Evolutionary conservation across 495 filamentous ascomycete species (phyloP).

Genomic region (Penicillium samsonianum): DNA sequence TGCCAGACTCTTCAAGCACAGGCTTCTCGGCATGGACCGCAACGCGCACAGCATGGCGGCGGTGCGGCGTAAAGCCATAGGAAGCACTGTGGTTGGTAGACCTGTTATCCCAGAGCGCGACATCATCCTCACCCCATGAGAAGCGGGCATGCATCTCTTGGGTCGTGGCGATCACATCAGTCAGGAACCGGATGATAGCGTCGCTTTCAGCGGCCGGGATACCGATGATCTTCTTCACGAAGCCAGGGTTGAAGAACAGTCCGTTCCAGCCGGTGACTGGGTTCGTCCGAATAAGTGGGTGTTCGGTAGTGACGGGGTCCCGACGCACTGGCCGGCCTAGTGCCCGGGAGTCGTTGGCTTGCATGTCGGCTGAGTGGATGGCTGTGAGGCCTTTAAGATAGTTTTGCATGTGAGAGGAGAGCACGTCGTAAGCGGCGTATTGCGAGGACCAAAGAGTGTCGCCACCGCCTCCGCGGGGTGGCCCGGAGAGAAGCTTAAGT

Average conservation of each 20-base stretch:
- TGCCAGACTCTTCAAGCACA: conserved; percentile 50
- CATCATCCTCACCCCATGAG: conserved; percentile 67
- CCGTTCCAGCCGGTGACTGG: conserved; percentile 76
- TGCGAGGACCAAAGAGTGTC: conserved; percentile 77
- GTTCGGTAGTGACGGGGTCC: conserved; percentile 63
- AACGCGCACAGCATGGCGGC: conserved; percentile 64
- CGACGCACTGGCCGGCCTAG: conserved; percentile 65
- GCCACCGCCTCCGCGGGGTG: conserved; percentile 67
- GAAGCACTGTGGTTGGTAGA: conserved; percentile 61
- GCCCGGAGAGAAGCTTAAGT: conserved; percentile 67
- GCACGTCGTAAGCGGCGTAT: conserved; percentile 69
- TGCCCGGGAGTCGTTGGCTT: conserved; percentile 64
- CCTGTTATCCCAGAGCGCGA: conserved; percentile 78
- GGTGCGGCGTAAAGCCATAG: conserved; percentile 63
- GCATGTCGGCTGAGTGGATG: conserved; percentile 69
- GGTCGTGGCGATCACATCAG: conserved; percentile 60
- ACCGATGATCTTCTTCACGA: conserved; percentile 72
- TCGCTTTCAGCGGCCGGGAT: conserved; percentile 66
- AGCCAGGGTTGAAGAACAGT: conserved; percentile 76
- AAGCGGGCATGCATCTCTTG: conserved; percentile 73
- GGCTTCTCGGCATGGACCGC: conserved; percentile 59
- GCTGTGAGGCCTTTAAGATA: conserved; percentile 71
- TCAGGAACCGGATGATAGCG: conserved; percentile 64
- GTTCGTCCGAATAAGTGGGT: conserved; percentile 71
- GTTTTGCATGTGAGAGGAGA: conserved; percentile 68